Evolutionary conservation across 164 flowering plant species (phyloP), one percentile per base, ranked within the genome.

Genomic region (Vitis rupestris): DNA sequence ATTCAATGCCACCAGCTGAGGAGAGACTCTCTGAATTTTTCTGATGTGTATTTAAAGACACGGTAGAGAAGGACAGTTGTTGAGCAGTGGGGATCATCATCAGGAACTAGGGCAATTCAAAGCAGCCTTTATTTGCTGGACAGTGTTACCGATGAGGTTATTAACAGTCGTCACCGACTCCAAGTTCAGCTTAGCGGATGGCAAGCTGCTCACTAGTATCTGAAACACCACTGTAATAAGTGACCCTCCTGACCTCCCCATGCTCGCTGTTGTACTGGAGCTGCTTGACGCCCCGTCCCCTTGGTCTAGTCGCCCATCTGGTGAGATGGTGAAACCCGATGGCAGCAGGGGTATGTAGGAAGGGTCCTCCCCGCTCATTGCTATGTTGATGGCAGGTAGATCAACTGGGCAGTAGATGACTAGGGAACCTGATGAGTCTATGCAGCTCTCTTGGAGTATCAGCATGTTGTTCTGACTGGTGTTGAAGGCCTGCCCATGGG

Each of bases 391-490:
- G 16, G 88, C 76, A 0, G 83, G 83, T 3, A 93, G 74, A 51
- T 93, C 98, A 1, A 91, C 88, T 0, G 98, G 90, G 65, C 90
- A 70, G 74, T 91, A 91, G 3, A 88, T 89, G 1, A 93, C 85
- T 0, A 90, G 76, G 2, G 95, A 86, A 0, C 94, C 95, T 3
- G 93, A 90, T 27, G 87, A 70, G 66, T 91, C 98, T 29, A 78
- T 79, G 80, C 89, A 89, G 78, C 93, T 86, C 77, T 93, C 98
- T 76, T 93, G 98, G 6, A 93, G 94, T 50, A 93, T 82, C 64
- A 93, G 75, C 94, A 87, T 87, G 80, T 87, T 88, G 86, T 87
- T 93, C 74, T 90, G 91, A 73, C 79, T 84, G 0, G 87, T 68
- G 75, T 82, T 86, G 69, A 71, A 75, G 27, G 89, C 93, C 95